Conservation (phyloP, 2,329 filamentous ascomycete genomes). For the Cladosporium colombiae region DNA sequence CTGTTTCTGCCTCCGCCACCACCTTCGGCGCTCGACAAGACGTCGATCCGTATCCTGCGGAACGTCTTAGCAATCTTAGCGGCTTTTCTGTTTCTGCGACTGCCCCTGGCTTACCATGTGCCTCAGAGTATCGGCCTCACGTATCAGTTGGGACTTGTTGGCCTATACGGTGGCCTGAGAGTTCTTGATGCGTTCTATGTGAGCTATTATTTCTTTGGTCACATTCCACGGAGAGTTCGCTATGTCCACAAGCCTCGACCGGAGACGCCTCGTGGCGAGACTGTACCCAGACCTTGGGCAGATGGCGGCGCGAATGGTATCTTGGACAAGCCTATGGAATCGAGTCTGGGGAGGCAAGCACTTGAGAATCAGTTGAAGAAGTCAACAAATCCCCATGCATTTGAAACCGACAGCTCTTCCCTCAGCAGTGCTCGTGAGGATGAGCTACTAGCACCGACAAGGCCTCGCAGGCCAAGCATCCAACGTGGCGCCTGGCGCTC, state of each 20-base stretch:
- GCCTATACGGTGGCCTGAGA: slow-evolving; percentile 45
- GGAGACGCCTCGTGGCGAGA: slow-evolving; percentile 32
- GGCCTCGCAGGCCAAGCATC: slow-evolving; percentile 22
- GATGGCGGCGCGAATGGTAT: slow-evolving; percentile 26
- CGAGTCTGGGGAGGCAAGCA: slow-evolving; percentile 14
- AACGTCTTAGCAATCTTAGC: slow-evolving; percentile 42
- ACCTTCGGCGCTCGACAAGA: slow-evolving; percentile 37
- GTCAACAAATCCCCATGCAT: background rate
- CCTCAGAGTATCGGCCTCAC: slow-evolving; percentile 49
- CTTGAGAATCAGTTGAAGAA: slow-evolving; percentile 20
- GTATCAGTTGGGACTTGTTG: slow-evolving; percentile 48
- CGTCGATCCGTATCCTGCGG: slow-evolving; percentile 36
- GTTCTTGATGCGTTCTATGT: slow-evolving; percentile 49
- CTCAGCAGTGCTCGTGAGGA: background rate
- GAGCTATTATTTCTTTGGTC: slow-evolving; percentile 42
- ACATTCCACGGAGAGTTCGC: slow-evolving; percentile 46
- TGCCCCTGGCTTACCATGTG: slow-evolving; percentile 46
- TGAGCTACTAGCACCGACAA: background rate
- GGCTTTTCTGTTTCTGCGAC: slow-evolving; percentile 44
- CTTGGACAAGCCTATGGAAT: slow-evolving; percentile 21
- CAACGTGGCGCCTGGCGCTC: slow-evolving; percentile 26
- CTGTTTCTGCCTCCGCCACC: slow-evolving; percentile 45
- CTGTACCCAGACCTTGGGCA: slow-evolving; percentile 23
- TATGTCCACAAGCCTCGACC: slow-evolving; percentile 41
- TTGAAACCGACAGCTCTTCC: background rate